phyloP scores from a whole-genome alignment of 2,329 filamentous ascomycete genomes.

The Colletotrichum tabaci region DNA sequence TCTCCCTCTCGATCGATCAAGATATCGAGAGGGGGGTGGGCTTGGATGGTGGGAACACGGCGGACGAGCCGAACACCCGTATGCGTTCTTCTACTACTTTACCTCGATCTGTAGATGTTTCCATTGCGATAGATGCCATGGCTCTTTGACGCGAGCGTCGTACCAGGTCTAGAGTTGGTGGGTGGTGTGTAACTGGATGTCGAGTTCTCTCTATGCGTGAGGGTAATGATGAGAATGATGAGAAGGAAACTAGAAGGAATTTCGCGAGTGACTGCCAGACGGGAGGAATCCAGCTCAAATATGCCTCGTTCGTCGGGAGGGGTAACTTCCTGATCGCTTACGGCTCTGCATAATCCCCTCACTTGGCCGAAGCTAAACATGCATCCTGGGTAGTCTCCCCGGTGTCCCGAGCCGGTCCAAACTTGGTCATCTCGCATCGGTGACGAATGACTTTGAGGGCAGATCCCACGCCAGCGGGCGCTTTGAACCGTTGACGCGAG shows the following conservation, averaged over 20 bases:
- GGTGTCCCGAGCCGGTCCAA: neutral
- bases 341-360: conserved; percentile 26
- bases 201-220: too few relatives aligned
- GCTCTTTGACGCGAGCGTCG: conserved; percentile 44
- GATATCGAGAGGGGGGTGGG: conserved; percentile 30
- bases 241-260: too few relatives aligned
- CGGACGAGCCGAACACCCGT: conserved; percentile 58
- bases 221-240: neutral
- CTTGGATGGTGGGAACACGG: conserved; percentile 12
- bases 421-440: conserved; percentile 15
- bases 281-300: neutral
- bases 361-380: conserved; percentile 33
- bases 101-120: conserved; percentile 60
- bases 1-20: conserved; percentile 32
- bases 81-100: conserved; percentile 62
- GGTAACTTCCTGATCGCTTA: conserved; percentile 15
- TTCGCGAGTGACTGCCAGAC: rapidly evolving
- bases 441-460: neutral
- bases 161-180: conserved; percentile 19
- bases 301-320: conserved; percentile 14
- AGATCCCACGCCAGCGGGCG: neutral
- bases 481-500: neutral
- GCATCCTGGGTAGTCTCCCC: conserved; percentile 22
- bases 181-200: neutral
- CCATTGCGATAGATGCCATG: conserved; percentile 51